Evolutionary conservation across 2,329 filamentous ascomycete species (phyloP).

Genomic region (Onygena corvina): DNA sequence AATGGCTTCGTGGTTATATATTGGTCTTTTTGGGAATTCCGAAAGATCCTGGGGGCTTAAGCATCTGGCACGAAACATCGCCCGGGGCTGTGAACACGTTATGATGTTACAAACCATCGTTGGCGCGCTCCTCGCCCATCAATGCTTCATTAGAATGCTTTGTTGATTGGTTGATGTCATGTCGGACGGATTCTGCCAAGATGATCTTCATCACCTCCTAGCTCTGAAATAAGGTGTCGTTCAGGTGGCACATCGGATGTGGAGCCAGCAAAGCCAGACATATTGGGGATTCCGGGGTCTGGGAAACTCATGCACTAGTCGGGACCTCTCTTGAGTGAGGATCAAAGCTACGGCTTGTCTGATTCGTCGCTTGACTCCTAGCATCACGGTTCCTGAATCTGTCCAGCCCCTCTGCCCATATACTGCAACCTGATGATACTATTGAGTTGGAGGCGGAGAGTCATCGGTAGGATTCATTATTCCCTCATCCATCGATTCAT

Average conservation of each 20-base stretch:
- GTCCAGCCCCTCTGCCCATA: conserved; percentile 12
- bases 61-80: not conserved
- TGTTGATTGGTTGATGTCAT: not conserved
- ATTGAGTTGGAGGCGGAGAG: not conserved
- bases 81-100: not conserved
- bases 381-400: conserved; percentile 9
- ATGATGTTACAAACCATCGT: not conserved
- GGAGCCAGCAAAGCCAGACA: not conserved
- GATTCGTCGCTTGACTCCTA: conserved; percentile 31
- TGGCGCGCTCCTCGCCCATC: not conserved
- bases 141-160: not conserved
- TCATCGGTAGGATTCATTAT: not conserved
- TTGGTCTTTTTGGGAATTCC: not conserved
- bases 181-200: not conserved
- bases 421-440: not conserved
- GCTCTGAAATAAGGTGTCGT: not conserved
- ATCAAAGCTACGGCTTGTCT: conserved; percentile 93
- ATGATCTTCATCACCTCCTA: not conserved
- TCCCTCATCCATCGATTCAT: not conserved
- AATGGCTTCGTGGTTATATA: not conserved
- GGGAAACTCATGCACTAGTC: conserved; percentile 11
- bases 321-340: conserved; percentile 86
- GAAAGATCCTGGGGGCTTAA: not conserved
- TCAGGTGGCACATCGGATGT: not conserved
- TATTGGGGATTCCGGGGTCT: not conserved